Base-by-base conservation (phyloP, 805 yeast genomes). In the Suhomyces prunicola region DNA sequence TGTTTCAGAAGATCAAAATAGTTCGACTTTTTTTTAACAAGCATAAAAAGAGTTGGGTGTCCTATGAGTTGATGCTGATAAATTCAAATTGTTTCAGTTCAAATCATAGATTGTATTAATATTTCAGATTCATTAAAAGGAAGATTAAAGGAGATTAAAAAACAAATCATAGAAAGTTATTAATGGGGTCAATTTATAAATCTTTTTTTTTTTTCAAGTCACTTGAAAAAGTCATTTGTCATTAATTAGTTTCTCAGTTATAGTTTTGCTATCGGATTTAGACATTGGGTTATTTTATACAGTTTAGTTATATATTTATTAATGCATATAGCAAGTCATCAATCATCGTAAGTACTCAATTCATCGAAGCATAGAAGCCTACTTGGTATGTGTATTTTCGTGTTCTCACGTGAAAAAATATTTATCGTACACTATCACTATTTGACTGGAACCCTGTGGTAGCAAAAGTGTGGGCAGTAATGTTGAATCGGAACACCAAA, bases 231-330 rank as follows among this genome's bases (percentile, higher is more conserved):
- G 60, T 57, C 62, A 54, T 51, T 54, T 58, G 19, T 39, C 51
- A 56, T 54, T 57, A 58, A 51, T 59, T 55, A 58, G 57, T 63
- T 50, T 55, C 54, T 70, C 73, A 67, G 33, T 33, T 70, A 71
- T 72, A 72, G 78, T 60, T 54, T 60, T 56, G 59, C 58, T 63
- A 49, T 55, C 54, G 72, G 75, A 68, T 71, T 72, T 72, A 73
- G 78, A 72, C 78, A 71, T 72, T 71, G 73, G 72, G 73, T 64
- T 59, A 44, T 50, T 61, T 60, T 61, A 64, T 61, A 64, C 65
- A 66, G 62, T 58, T 60, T 64, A 44, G 29, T 44, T 44, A 23
- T 13, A 42, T 56, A 56, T 59, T 58, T 58, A 57, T 60, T 53
- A 60, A 62, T 59, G 69, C 68, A 57, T 57, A 41, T 47, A 55